Percentiles rank a stretch among this genome's conserved stretches.
Evolutionary conservation across 352 stramenopile species (phyloP).

Genomic region (Phytophthora meadii): DNA sequence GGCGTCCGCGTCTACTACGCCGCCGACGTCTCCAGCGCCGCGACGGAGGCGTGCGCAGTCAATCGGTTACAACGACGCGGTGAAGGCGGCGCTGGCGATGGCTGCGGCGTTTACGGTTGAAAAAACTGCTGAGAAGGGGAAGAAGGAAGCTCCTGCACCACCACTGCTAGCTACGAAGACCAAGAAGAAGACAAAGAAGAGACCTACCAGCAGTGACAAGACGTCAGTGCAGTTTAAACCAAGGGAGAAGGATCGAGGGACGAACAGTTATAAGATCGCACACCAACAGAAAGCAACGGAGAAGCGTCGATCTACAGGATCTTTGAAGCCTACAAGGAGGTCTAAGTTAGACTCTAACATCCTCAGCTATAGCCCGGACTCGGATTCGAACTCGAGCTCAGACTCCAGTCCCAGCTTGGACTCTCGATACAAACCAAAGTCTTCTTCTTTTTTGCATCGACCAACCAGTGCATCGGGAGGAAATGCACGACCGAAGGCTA

Average conservation of each 20-base stretch:
- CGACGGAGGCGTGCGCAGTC: constrained; percentile 12
- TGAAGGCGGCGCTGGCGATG: constrained; percentile 39
- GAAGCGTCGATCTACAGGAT: background rate
- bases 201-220: constrained; percentile 5
- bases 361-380: background rate
- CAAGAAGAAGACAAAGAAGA: constrained; percentile 11
- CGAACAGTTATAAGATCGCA: background rate
- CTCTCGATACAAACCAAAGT: background rate
- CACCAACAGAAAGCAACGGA: background rate
- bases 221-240: background rate
- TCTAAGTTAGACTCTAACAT: background rate
- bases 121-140: constrained; percentile 8
- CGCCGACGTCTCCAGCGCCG: constrained; percentile 2
- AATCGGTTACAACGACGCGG: constrained; percentile 32
- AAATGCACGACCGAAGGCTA: background rate
- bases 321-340: background rate
- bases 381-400: constrained; percentile 1
- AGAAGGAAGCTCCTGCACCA: constrained; percentile 11
- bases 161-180: constrained; percentile 19
- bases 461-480: background rate
- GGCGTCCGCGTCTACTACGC: constrained; percentile 14
- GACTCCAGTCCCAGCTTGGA: constrained; percentile 1
- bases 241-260: constrained; percentile 5
- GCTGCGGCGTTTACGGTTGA: constrained; percentile 26
- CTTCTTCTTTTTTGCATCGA: background rate